A percentile compares a stretch with the other conserved stretches of the same genome.
These are phyloP conservation scores for Diaporthe nobilis DNA, from an alignment of 2,329 filamentous ascomycete species.

Conservation along the genomic window DNA sequence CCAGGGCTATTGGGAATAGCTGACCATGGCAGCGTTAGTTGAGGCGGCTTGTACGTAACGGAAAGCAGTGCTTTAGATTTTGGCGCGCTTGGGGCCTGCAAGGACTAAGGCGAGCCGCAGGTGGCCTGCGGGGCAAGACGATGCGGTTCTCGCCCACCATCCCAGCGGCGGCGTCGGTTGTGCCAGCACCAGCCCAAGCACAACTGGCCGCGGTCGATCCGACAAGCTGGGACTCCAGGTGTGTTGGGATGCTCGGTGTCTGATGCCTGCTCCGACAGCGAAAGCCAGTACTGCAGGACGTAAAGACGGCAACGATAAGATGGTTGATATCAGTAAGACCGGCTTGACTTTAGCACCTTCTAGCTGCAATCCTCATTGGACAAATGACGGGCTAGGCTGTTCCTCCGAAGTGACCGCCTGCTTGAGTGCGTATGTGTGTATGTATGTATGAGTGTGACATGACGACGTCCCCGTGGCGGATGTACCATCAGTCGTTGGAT, in stretches of 20 bases:
- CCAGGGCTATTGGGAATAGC: constrained; percentile 14
- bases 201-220: constrained; percentile 12
- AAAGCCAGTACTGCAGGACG: background rate
- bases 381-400: background rate
- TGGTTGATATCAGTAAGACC: background rate
- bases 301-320: constrained; percentile 7
- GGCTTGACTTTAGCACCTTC: background rate
- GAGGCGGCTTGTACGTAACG: constrained; percentile 40
- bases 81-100: background rate
- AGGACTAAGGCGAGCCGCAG: constrained; percentile 7
- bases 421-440: background rate
- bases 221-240: constrained; percentile 3
- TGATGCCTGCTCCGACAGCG: constrained; percentile 19
- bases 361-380: constrained; percentile 13
- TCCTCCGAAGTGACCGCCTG: background rate
- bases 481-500: background rate
- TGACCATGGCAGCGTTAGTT: constrained; percentile 23
- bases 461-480: background rate
- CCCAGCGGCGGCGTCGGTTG: background rate
- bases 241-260: background rate
- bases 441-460: background rate
- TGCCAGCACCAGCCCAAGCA: background rate
- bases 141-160: constrained; percentile 12
- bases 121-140: background rate
- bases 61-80: constrained; percentile 23